These are phyloP conservation scores for Cryptococcus hybrid DNA, from an alignment of 1,284 basidiomycete genomes.

Conservation along the genomic window DNA sequence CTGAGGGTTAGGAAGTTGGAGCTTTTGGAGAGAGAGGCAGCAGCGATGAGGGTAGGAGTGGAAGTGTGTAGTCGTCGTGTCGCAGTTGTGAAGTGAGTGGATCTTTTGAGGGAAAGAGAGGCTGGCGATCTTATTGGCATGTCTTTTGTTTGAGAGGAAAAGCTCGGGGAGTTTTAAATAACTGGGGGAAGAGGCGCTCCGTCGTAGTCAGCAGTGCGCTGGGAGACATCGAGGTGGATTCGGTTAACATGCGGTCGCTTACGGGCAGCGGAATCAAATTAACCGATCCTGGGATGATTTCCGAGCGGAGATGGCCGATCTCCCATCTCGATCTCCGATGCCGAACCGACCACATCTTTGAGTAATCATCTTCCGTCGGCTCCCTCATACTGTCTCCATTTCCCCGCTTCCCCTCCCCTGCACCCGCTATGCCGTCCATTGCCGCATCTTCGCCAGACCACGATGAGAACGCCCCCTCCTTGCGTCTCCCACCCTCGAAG, in stretches of 20 bases:
- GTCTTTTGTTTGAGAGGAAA: not conserved
- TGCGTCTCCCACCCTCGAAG: conserved; percentile 6
- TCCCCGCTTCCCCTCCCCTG: not conserved
- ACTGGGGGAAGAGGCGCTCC: too few relatives aligned
- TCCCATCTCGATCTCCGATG: too few relatives aligned
- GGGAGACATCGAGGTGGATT: too few relatives aligned
- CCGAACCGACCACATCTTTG: too few relatives aligned
- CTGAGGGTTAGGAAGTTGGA: not conserved
- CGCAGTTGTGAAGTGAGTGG: not conserved
- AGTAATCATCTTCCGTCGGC: too few relatives aligned
- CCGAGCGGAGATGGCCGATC: too few relatives aligned
- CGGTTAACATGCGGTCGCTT: too few relatives aligned
- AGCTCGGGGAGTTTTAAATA: not conserved
- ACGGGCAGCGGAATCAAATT: too few relatives aligned
- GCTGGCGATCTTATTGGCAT: not conserved
- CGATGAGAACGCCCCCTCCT: not conserved
- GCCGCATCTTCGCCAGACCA: too few relatives aligned
- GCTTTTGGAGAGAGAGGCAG: not conserved
- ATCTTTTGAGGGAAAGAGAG: not conserved
- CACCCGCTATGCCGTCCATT: not conserved
- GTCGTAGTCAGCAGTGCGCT: too few relatives aligned
- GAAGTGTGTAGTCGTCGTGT: not conserved
- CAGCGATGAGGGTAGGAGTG: not conserved
- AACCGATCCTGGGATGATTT: too few relatives aligned
- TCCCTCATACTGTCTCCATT: too few relatives aligned